phyloP scores from a whole-genome alignment of 768 basidiomycete species.

The Nidula microcarpa region DNA sequence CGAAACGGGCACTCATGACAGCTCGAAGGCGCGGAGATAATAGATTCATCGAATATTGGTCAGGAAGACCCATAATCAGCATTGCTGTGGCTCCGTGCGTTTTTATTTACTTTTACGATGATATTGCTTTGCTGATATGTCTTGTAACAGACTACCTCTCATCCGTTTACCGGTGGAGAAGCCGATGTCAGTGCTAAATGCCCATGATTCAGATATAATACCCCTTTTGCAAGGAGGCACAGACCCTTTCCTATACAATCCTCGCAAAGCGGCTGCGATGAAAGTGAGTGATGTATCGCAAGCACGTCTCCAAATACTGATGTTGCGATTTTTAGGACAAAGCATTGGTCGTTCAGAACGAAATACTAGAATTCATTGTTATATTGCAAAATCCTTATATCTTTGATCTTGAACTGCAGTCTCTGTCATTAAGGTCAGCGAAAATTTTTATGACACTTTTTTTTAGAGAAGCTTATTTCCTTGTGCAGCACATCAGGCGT shows the following conservation, averaged over 20 bases:
- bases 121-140: constrained; percentile 3
- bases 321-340: constrained; percentile 36
- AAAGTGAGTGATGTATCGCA: constrained; percentile 28
- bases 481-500: constrained; percentile 74
- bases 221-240: constrained; percentile 55
- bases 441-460: background rate
- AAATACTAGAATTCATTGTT: constrained; percentile 76
- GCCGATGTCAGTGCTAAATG: constrained; percentile 49
- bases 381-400: constrained; percentile 89
- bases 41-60: constrained; percentile 80
- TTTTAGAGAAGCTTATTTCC: background rate
- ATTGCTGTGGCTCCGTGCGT: constrained; percentile 76
- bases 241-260: constrained; percentile 92
- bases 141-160: constrained; percentile 53
- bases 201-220: constrained; percentile 31
- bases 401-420: constrained; percentile 87
- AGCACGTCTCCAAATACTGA: constrained; percentile 1
- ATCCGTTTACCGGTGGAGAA: constrained; percentile 75
- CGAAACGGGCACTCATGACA: constrained; percentile 67
- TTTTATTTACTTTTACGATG: constrained; percentile 1
- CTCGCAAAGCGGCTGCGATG: constrained; percentile 60
- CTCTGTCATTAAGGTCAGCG: constrained; percentile 71
- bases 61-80: constrained; percentile 74
- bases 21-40: constrained; percentile 76
- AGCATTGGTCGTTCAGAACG: constrained; percentile 76